Percentiles rank a stretch among this genome's conserved stretches.
These are phyloP conservation scores for Chlorella variabilis DNA, from an alignment of 163 green algal species.

Conservation along the genomic window DNA sequence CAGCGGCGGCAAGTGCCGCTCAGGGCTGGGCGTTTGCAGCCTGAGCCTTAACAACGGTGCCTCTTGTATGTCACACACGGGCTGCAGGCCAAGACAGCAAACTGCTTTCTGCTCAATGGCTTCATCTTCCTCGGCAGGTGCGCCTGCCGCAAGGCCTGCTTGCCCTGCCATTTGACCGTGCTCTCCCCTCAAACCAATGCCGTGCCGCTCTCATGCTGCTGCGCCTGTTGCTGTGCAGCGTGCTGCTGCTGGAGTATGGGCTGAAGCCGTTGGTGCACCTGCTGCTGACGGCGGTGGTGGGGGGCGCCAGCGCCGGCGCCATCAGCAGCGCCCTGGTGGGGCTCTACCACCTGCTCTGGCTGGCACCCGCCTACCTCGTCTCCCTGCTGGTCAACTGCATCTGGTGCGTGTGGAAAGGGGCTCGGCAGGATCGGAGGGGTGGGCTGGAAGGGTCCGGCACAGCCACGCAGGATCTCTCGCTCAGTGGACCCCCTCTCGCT, in stretches of 20 bases:
- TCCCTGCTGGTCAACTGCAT: conserved; percentile 78
- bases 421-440: no score
- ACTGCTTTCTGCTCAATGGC: conserved; percentile 76
- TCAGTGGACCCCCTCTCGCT: no score
- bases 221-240: conserved; percentile 6
- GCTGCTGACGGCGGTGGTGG: conserved; percentile 33
- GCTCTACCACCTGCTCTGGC: conserved; percentile 68
- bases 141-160: neutral
- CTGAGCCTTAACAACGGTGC: neutral
- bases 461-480: no score
- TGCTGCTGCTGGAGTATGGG: conserved; percentile 34
- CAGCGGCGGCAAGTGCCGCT: no score
- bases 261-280: conserved; percentile 24
- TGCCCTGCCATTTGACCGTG: neutral
- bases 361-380: conserved; percentile 80
- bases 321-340: conserved; percentile 16
- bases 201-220: neutral
- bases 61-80: neutral
- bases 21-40: no score
- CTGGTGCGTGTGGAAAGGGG: conserved; percentile 54
- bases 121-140: conserved; percentile 81
- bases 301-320: conserved; percentile 2
- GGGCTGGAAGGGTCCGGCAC: no score
- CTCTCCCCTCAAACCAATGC: neutral
- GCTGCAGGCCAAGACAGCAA: conserved; percentile 52